Evolutionary conservation across 75 land plant species (phyloP).

Genomic region (Cupressus sempervirens): DNA sequence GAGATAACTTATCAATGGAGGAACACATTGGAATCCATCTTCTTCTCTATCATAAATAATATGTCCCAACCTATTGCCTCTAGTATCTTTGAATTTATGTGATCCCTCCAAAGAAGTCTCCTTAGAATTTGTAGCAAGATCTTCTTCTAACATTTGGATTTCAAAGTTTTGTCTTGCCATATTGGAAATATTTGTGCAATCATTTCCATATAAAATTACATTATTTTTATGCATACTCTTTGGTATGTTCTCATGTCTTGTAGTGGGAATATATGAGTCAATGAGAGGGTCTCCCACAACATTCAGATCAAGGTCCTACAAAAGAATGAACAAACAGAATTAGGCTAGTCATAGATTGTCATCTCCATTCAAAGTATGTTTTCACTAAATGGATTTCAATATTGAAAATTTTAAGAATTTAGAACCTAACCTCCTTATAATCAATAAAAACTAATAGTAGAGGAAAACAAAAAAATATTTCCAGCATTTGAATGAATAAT

Average conservation of each 20-base stretch:
- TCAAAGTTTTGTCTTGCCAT: neutral
- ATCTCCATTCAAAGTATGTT: neutral
- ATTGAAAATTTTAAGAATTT: too few species aligned
- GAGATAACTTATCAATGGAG: slow-evolving; percentile 31
- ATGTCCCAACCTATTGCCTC: slow-evolving; percentile 24
- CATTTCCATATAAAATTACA: neutral
- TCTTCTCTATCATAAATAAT: slow-evolving; percentile 66
- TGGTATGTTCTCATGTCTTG: neutral
- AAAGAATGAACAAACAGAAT: neutral
- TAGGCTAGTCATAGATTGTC: neutral
- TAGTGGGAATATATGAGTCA: neutral
- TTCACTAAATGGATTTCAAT: neutral
- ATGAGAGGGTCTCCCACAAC: neutral
- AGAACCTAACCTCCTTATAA: neutral
- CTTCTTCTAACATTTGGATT: neutral
- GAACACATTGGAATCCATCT: slow-evolving; percentile 51
- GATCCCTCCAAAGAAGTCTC: neutral
- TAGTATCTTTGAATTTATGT: neutral
- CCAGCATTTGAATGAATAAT: neutral
- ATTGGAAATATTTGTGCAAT: neutral
- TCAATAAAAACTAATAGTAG: neutral
- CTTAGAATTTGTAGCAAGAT: neutral
- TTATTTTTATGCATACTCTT: neutral
- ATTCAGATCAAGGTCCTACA: slow-evolving; percentile 3
- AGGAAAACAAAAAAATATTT: neutral